Base-by-base conservation (phyloP, 2,329 filamentous ascomycete species). In the Fusarium aywerte region DNA sequence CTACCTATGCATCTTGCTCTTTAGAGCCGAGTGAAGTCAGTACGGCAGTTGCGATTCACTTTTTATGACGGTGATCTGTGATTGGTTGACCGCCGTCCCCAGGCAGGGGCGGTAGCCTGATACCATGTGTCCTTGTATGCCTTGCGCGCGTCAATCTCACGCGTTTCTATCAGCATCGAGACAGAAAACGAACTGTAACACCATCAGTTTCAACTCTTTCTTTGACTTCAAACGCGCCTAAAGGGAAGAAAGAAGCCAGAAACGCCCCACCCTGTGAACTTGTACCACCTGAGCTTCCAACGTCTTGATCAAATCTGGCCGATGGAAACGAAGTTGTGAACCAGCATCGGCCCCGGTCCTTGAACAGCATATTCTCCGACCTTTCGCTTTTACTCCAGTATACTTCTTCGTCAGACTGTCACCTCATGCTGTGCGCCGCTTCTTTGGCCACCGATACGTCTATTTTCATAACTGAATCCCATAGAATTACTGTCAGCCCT, bases 111-210 rank as follows among this genome's bases (percentile, higher is more conserved):
- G 39, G 35, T 36, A 54, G 51, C 47, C 33, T 36, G 44, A 44
- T 36, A 32, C 40, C n/a, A 29, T 43, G 13, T 16, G 8, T 43
- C 16, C 1, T 18, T 25, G 20, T 20, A 35, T 15, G 5, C 27
- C 53, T 44, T 64, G 51, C 33, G 51, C 65, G 64, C 58, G 53
- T 67, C 67, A 56, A 67, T 51, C 65, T 70, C 64, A 67, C 67
- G 67, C 59, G 70, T 67, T 58, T 45, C n/a, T 39, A 25, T 42
- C 43, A 62, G 29, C 29, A 31, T 13, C 25, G 48, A 12, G 23
- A 31, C 40, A 18, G 5, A 18, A 8, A 8, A 29, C n/a, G n/a
- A n/a, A n/a, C n/a, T n/a, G 48, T 71, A 20, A 20, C 52, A 66
- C 64, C n/a, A 33, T 35, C 62, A n/a, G n/a, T n/a, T n/a, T n/a